Conservation (phyloP, 148 eudicot species). For the Fagopyrum esculentum region DNA sequence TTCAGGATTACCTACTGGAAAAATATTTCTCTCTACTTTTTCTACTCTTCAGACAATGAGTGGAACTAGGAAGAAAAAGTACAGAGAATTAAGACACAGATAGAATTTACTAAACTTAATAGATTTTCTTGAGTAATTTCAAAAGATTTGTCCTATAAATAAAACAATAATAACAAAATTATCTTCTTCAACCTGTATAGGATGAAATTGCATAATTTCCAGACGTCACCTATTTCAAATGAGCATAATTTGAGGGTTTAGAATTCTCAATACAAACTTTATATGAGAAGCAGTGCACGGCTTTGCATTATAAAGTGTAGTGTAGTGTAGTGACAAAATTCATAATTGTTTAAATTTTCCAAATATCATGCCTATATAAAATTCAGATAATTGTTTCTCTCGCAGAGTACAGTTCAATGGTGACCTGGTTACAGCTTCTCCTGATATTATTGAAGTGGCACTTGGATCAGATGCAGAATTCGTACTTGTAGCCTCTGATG, state of each 20-base stretch:
- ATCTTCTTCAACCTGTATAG: not conserved
- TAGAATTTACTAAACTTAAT: not conserved
- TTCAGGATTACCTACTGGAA: not conserved
- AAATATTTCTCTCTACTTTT: not conserved
- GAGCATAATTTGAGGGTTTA: constrained; percentile 1
- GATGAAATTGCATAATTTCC: not conserved
- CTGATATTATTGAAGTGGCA: constrained; percentile 63
- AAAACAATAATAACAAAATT: not conserved
- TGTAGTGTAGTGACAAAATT: not conserved
- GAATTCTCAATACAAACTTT: not conserved
- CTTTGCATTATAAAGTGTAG: not conserved
- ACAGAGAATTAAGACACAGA: not conserved
- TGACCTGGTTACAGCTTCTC: constrained; percentile 67
- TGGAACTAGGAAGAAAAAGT: not conserved
- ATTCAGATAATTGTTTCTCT: not conserved
- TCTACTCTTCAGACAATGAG: not conserved
- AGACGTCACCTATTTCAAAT: not conserved
- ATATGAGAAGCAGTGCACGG: not conserved
- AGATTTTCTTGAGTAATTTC: not conserved
- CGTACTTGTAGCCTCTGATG: constrained; percentile 83
- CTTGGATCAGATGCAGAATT: constrained; percentile 80
- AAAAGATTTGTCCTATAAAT: not conserved
- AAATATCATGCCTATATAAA: not conserved
- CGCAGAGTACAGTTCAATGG: constrained; percentile 57
- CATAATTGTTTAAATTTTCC: not conserved